A percentile compares a stretch with the other conserved stretches of the same genome.
Conservation (phyloP, 805 yeast genomes). For the Ogataea populi-albae region DNA sequence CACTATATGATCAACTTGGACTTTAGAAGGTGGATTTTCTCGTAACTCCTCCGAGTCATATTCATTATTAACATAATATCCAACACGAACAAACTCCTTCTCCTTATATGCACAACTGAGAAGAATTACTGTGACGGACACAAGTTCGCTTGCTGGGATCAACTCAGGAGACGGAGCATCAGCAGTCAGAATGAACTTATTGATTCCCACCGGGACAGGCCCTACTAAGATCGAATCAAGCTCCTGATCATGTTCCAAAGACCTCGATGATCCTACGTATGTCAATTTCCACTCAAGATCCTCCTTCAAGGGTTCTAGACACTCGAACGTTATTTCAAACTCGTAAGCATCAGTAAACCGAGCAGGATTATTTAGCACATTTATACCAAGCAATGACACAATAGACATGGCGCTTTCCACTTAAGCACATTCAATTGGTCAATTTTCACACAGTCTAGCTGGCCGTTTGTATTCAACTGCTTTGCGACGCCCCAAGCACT, state of each 20-base stretch:
- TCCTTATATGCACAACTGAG: slow-evolving; percentile 92
- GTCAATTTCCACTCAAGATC: slow-evolving; percentile 98
- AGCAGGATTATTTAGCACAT: slow-evolving; percentile 93
- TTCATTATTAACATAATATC: slow-evolving; percentile 96
- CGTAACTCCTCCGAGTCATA: slow-evolving; percentile 90
- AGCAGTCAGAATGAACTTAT: slow-evolving; percentile 87
- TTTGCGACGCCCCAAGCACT: no score
- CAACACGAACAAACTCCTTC: slow-evolving; percentile 93
- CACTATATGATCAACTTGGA: slow-evolving; percentile 90
- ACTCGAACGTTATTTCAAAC: slow-evolving; percentile 96
- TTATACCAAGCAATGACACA: slow-evolving; percentile 86
- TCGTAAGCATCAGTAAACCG: slow-evolving; percentile 90
- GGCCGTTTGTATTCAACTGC: no score
- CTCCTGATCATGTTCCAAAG: slow-evolving; percentile 95
- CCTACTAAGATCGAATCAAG: slow-evolving; percentile 96
- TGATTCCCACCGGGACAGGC: slow-evolving; percentile 96
- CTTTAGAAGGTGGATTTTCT: slow-evolving; percentile 90
- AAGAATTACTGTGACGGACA: slow-evolving; percentile 90
- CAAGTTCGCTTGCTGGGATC: slow-evolving; percentile 94
- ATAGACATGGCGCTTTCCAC: slow-evolving; percentile 82
- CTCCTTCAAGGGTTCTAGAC: slow-evolving; percentile 85
- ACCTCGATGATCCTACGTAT: slow-evolving; percentile 93
- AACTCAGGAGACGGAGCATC: slow-evolving; percentile 96
- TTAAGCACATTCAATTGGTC: no score
- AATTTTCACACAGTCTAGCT: no score